phyloP scores from a whole-genome alignment of 148 eudicot genomes.

The Persicaria maculosa region DNA sequence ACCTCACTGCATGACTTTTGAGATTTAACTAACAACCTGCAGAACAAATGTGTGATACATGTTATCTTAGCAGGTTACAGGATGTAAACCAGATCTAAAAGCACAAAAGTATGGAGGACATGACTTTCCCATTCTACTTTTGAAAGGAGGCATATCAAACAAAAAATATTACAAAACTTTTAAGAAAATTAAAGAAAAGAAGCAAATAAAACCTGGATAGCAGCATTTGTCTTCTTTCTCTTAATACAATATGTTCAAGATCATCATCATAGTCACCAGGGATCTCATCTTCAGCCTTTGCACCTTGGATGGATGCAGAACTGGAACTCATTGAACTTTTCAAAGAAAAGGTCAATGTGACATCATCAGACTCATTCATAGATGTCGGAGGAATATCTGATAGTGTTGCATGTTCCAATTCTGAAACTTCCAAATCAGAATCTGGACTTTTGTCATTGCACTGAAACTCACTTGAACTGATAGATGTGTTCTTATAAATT shows the following conservation, averaged over 20 bases:
- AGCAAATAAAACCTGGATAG: conserved; percentile 40
- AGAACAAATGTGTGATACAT: neutral
- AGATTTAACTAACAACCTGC: conserved; percentile 9
- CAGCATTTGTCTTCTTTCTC: conserved; percentile 51
- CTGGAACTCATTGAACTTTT: conserved; percentile 16
- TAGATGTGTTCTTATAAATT: conserved; percentile 3
- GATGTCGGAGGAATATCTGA: conserved; percentile 18
- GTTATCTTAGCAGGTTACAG: neutral
- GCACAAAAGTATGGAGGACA: neutral
- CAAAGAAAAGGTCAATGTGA: conserved; percentile 3
- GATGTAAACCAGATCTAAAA: neutral
- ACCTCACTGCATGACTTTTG: conserved; percentile 9
- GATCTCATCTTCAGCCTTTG: conserved; percentile 25
- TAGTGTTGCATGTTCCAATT: conserved; percentile 15
- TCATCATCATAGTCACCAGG: conserved; percentile 33
- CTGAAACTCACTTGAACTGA: neutral
- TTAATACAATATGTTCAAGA: conserved; percentile 53
- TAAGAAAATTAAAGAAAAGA: neutral
- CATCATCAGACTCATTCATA: conserved; percentile 17
- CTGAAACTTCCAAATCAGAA: neutral
- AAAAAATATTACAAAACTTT: neutral
- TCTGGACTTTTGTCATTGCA: conserved; percentile 7
- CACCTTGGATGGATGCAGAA: conserved; percentile 16
- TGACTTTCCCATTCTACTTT: neutral
- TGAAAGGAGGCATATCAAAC: conserved; percentile 8